These are phyloP conservation scores for Oryza brachyantha DNA, from an alignment of 176 grass and related monocot genomes.

Conservation along the genomic window DNA sequence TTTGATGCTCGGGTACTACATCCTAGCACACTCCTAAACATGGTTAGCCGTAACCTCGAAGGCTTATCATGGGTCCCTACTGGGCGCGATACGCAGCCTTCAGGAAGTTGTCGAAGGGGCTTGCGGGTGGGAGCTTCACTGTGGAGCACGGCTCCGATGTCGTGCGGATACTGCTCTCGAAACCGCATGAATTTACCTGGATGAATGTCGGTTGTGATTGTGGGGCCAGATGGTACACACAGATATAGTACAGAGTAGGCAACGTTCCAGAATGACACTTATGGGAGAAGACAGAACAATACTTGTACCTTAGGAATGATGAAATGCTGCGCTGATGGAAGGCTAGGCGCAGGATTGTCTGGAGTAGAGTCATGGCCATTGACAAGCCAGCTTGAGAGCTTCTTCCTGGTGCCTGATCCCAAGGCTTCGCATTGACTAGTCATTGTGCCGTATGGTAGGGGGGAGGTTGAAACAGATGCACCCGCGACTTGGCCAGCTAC, in stretches of 20 bases:
- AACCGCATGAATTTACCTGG: slow-evolving; percentile 54
- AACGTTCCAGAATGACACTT: background rate
- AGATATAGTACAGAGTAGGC: background rate
- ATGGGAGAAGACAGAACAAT: background rate
- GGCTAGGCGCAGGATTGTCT: slow-evolving; percentile 43
- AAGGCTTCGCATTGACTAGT: slow-evolving; percentile 94
- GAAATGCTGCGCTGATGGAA: slow-evolving; percentile 37
- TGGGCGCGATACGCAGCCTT: slow-evolving; percentile 72
- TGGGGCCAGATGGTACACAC: background rate
- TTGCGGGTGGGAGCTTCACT: slow-evolving; percentile 80
- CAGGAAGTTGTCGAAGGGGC: slow-evolving; percentile 94
- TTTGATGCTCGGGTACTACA: slow-evolving; percentile 4
- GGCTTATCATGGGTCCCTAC: slow-evolving; percentile 29
- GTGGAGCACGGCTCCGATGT: slow-evolving; percentile 43
- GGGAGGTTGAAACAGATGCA: slow-evolving; percentile 88
- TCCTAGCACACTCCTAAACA: slow-evolving; percentile 2
- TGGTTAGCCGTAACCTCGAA: slow-evolving; percentile 30
- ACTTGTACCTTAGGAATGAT: slow-evolving; percentile 53
- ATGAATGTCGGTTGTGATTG: background rate
- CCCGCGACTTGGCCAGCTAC: slow-evolving; percentile 94
- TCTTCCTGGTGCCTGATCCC: slow-evolving; percentile 79
- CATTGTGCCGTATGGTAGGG: slow-evolving; percentile 89
- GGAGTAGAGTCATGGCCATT: slow-evolving; percentile 54
- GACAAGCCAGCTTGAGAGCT: slow-evolving; percentile 93
- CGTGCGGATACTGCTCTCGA: slow-evolving; percentile 29